Percentiles rank a stretch among this genome's conserved stretches.
Evolutionary conservation across 169 alveolate genomes (phyloP).

Genomic region (Eimeria praecox): DNA sequence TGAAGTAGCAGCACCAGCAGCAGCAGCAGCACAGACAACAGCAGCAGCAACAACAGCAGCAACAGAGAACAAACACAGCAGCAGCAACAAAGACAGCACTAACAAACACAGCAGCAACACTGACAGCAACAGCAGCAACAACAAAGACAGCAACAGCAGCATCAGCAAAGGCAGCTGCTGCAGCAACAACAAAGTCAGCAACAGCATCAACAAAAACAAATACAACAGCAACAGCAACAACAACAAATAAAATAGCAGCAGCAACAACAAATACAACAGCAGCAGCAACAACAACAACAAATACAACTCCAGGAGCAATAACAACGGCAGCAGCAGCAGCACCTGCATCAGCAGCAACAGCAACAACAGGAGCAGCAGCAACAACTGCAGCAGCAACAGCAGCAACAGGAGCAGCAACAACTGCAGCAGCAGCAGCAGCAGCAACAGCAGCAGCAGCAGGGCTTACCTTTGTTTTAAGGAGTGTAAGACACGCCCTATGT

Average conservation of each 20-base stretch:
- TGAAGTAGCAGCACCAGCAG: not conserved
- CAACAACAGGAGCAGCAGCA: not conserved
- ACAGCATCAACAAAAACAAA: not conserved
- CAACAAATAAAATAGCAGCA: constrained; percentile 21
- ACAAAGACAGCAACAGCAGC: not conserved
- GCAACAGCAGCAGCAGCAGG: constrained; percentile 24
- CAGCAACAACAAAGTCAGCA: not conserved
- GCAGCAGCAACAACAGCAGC: not conserved
- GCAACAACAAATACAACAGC: not conserved
- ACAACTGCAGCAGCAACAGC: not conserved
- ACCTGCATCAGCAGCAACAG: not conserved
- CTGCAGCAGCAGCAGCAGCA: constrained; percentile 27
- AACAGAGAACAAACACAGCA: not conserved
- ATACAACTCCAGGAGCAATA: not conserved
- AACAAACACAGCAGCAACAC: not conserved
- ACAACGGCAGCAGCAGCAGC: constrained; percentile 27
- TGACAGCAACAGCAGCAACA: constrained; percentile 14
- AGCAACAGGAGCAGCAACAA: not conserved
- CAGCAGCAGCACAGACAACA: not conserved
- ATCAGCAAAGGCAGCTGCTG: constrained; percentile 4
- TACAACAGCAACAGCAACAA: not conserved
- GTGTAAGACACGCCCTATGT: not conserved
- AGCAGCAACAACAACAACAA: not conserved
- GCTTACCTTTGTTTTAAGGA: not conserved
- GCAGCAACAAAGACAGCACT: not conserved